A percentile compares a stretch with the other conserved stretches of the same genome.
Conservation (phyloP, 1,284 basidiomycete species). For the Apiotrichum akiyoshidainum region DNA sequence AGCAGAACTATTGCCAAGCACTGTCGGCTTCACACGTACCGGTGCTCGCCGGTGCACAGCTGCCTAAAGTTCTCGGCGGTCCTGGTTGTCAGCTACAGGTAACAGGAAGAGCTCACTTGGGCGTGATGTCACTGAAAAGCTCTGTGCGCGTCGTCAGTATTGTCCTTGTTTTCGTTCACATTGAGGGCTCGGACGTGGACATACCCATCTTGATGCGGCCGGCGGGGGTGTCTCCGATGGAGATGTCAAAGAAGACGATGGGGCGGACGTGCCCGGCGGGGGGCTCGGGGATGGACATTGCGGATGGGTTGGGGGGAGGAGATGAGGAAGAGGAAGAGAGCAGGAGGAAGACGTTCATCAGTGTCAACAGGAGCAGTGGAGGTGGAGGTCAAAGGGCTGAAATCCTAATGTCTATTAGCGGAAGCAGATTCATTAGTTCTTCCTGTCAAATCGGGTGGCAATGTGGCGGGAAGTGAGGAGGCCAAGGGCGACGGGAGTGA, state of each 20-base stretch:
- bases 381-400: no score
- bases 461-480: no score
- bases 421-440: no score
- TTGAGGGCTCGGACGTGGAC: constrained; percentile 7
- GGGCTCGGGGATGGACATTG: constrained; percentile 40
- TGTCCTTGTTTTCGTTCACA: not conserved
- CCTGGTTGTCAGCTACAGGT: constrained; percentile 49
- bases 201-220: constrained; percentile 86
- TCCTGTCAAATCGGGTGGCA: no score
- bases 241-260: constrained; percentile 93
- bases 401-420: no score
- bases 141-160: constrained; percentile 21
- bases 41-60: constrained; percentile 90
- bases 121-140: constrained; percentile 47
- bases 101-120: constrained; percentile 30
- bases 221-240: constrained; percentile 90
- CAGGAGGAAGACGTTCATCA: not conserved
- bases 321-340: no score
- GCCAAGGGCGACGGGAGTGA: no score
- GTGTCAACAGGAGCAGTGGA: no score
- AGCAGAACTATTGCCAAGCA: constrained; percentile 4
- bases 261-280: constrained; percentile 59
- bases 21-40: constrained; percentile 54
- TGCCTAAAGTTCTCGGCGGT: constrained; percentile 98
- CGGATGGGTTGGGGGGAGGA: not conserved